Base-by-base conservation (phyloP, 1,284 basidiomycete species). In the Puccinia hordei region DNA sequence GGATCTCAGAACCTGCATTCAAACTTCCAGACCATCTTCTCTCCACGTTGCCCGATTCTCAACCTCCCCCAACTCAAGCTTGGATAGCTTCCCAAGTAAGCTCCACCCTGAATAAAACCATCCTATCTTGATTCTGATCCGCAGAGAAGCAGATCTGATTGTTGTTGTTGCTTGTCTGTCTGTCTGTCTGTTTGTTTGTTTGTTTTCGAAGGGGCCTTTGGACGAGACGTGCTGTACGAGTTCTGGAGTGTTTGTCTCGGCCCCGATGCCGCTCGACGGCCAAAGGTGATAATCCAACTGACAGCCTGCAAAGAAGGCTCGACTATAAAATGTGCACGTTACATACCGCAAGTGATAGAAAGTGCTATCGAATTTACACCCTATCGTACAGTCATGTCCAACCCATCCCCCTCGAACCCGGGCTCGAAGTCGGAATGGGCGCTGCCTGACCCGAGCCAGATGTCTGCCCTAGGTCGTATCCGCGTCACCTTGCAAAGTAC, bases 71-170 rank as follows among this genome's bases (percentile, higher is more conserved):
- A 63, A 1, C n/a, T 59, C 57, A 59, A 90, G 83, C 90, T 89
- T 93, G 92, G 91, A 91, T 94, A 80, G 92, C 92, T 12, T 88
- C 91, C 0, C 93, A 94, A 84, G 85, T 84, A 53, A 71, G 69
- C 76, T 41, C 17, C 49, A 61, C 9, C 72, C 49, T 59, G 44
- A 13, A 35, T n/a, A 59, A 22, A n/a, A 33, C 2, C 8, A 33
- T 15, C 35, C 74, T 15, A 59, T 33, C 13, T 33, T n/a, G 46
- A 10, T n/a, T 15, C 24, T 33, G 8, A 59, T 15, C 24, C 24
- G n/a, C n/a, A n/a, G n/a, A n/a, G n/a, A 41, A 41, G n/a, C 27
- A 10, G n/a, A 33, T 1, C 17, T 65, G 3, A 53, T 38, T 33
- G n/a, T n/a, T n/a, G n/a, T n/a, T n/a, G n/a, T n/a, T n/a, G n/a